Evolutionary conservation across 2,329 filamentous ascomycete species (phyloP), one percentile per base, ranked within the genome.

Genomic region (Tolypocladium amazonense): DNA sequence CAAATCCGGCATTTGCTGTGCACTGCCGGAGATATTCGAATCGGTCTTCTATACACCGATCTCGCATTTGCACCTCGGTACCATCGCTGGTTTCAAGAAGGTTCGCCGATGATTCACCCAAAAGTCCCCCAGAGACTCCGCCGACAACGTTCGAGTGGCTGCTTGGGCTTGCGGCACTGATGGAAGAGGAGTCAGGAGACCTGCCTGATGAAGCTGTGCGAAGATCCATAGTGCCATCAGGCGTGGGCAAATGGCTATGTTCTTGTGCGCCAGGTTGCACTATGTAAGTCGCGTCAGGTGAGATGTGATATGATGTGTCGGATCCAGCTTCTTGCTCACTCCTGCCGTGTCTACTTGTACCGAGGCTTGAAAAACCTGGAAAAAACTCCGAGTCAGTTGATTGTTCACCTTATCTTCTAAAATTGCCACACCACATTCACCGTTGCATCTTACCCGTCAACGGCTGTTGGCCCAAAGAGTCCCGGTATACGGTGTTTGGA

Each of bases 1-100:
- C 18, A 14, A 60, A 56, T 5, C 59, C 59, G 7, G 43, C 52
- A 25, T 18, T 33, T 11, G 25, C 55, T 9, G 41, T 52, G 27
- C 59, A 60, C 45, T 53, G 35, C 4, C 56, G 59, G 35, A 60
- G 38, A 39, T 58, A 54, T 20, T 60, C 59, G 18, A 60, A 54
- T 14, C 59, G 43, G 5, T 60, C 59, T 33, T 60, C 59, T 18
- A 60, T n/a, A 20, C 52, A 30, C 37, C 37, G 25, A 23, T 60
- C 45, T 30, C 39, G 35, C 33, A 60, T n/a, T 41, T 47, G 52
- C 6, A 12, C 12, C 2, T 50, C 25, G 23, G 12, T 14, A 9
- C 23, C 2, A 23, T 20, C n/a, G 41, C 9, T n/a, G 2, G 38
- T 9, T 7, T 35, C 38, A 5, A 33, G 12, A 4, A 30, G 11